phyloP scores from a whole-genome alignment of 345 rosid species.

The Populus davidiana region DNA sequence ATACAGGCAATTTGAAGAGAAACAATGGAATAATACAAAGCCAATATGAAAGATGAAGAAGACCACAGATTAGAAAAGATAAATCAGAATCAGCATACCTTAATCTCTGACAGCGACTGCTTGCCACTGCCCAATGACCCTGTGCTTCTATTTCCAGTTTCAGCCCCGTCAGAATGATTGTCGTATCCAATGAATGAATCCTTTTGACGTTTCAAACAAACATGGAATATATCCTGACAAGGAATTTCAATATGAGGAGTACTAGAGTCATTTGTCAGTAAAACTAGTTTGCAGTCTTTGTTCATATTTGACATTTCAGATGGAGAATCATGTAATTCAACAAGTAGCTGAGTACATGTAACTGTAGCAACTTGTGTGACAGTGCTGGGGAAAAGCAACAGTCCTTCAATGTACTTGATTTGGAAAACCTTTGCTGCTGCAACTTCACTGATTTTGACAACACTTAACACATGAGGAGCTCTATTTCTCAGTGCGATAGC shows the following conservation, averaged over 20 bases:
- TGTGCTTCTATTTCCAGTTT: slow-evolving; percentile 27
- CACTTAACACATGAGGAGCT: slow-evolving; percentile 38
- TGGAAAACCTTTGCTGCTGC: slow-evolving; percentile 38
- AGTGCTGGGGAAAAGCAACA: slow-evolving; percentile 61
- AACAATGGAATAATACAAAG: not conserved
- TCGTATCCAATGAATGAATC: slow-evolving; percentile 30
- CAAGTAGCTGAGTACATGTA: slow-evolving; percentile 32
- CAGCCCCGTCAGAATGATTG: slow-evolving; percentile 16
- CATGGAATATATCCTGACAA: slow-evolving; percentile 39
- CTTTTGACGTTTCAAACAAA: slow-evolving; percentile 36
- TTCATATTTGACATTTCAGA: slow-evolving; percentile 26
- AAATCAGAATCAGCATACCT: slow-evolving; percentile 35
- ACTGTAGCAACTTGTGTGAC: slow-evolving; percentile 49
- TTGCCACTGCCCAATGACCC: slow-evolving; percentile 21
- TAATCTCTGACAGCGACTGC: slow-evolving; percentile 21
- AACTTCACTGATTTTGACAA: slow-evolving; percentile 41
- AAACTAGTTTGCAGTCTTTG: slow-evolving; percentile 41
- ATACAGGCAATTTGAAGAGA: not conserved
- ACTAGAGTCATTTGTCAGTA: slow-evolving; percentile 56
- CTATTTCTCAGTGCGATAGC: slow-evolving; percentile 49
- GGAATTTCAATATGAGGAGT: slow-evolving; percentile 51
- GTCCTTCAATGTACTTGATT: slow-evolving; percentile 51
- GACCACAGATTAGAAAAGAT: not conserved
- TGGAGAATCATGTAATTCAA: slow-evolving; percentile 25
- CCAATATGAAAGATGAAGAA: not conserved